Conservation (phyloP, 768 basidiomycete species). For the Lyophyllum shimeji region DNA sequence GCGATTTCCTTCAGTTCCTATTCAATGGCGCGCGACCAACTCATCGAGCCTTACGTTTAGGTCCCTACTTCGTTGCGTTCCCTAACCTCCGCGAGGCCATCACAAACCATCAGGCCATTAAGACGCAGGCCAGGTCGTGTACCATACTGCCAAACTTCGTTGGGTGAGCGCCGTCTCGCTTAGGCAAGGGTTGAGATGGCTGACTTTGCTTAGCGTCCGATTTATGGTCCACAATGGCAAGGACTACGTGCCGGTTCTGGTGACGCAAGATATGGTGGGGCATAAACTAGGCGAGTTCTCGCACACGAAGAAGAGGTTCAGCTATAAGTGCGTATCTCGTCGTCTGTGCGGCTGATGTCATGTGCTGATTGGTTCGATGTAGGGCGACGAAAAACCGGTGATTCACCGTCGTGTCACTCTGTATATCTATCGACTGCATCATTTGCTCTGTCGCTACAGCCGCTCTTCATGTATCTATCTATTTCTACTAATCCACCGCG, state of each 20-base stretch:
- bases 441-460: not conserved
- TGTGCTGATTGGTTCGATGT: not conserved
- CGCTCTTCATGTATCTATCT: not conserved
- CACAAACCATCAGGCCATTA: constrained; percentile 80
- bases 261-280: constrained; percentile 98
- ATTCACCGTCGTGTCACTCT: not conserved
- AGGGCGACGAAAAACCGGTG: constrained; percentile 23
- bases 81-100: constrained; percentile 83
- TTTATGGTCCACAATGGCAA: constrained; percentile 96
- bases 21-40: not conserved
- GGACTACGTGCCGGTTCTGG: constrained; percentile 78
- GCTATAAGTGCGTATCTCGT: constrained; percentile 66
- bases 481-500: constrained; percentile 2
- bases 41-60: constrained; percentile 35
- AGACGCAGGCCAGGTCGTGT: constrained; percentile 84
- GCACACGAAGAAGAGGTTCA: constrained; percentile 84
- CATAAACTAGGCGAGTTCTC: constrained; percentile 97
- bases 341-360: not conserved
- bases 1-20: constrained; percentile 3
- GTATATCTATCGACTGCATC: not conserved
- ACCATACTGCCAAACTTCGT: constrained; percentile 96
- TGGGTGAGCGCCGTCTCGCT: constrained; percentile 56
- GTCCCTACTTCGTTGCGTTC: constrained; percentile 94
- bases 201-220: constrained; percentile 51
- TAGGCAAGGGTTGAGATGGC: not conserved